phyloP scores from a whole-genome alignment of 176 grass and related monocot species.

The Carex pumila region DNA sequence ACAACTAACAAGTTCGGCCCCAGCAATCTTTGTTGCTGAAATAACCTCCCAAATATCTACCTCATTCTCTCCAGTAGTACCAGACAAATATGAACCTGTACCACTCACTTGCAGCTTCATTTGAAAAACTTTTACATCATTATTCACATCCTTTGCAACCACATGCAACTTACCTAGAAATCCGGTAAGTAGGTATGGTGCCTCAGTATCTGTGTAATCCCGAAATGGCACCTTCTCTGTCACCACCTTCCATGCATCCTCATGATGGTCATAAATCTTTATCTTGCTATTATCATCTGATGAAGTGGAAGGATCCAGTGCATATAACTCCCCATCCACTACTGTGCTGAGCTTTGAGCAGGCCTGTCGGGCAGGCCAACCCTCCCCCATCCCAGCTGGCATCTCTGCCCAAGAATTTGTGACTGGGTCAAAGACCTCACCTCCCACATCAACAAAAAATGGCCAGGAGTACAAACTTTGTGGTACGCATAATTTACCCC shows the following conservation, averaged over 20 bases:
- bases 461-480: conserved; percentile 84
- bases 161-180: conserved; percentile 71
- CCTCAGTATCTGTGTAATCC: conserved; percentile 32
- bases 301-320: conserved; percentile 58
- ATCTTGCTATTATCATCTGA: conserved; percentile 43
- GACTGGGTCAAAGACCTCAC: conserved; percentile 60
- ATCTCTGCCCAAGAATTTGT: conserved; percentile 61
- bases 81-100: not conserved
- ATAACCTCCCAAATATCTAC: conserved; percentile 49
- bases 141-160: conserved; percentile 38
- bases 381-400: conserved; percentile 64
- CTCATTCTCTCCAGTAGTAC: conserved; percentile 12
- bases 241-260: conserved; percentile 62
- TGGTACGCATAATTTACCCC: conserved; percentile 64
- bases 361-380: conserved; percentile 75
- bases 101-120: conserved; percentile 10
- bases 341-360: conserved; percentile 59
- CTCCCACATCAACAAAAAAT: conserved; percentile 63
- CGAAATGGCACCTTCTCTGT: conserved; percentile 41
- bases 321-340: conserved; percentile 52
- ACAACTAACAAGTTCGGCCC: conserved; percentile 62
- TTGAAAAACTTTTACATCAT: conserved; percentile 39
- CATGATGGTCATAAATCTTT: conserved; percentile 65
- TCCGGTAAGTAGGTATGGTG: conserved; percentile 45
- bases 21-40: conserved; percentile 37